A percentile compares a stretch with the other conserved stretches of the same genome.
phyloP scores from a whole-genome alignment of 2,329 filamentous ascomycete genomes.

The Alternaria panax region DNA sequence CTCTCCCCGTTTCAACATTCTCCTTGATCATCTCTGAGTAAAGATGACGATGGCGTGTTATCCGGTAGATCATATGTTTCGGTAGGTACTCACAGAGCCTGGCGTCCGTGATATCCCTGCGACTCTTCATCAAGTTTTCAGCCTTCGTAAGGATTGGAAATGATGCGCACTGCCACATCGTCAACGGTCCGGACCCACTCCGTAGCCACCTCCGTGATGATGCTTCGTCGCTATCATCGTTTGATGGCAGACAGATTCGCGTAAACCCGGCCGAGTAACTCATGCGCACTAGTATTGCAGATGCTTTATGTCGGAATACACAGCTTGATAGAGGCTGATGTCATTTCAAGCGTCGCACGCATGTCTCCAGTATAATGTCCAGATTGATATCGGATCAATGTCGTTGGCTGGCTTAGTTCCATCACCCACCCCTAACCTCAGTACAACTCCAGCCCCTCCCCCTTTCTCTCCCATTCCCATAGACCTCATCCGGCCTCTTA shows the following conservation, averaged over 20 bases:
- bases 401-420: slow-evolving; percentile 1
- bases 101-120: neutral
- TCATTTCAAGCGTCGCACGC: neutral
- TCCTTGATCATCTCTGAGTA: neutral
- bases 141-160: neutral
- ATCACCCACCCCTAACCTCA: slow-evolving; percentile 24
- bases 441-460: slow-evolving; percentile 28
- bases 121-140: neutral
- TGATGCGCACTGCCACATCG: neutral
- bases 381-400: neutral
- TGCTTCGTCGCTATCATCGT: neutral
- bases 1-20: no score
- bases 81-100: neutral
- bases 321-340: neutral
- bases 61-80: neutral
- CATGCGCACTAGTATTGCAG: neutral
- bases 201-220: neutral
- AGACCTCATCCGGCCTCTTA: slow-evolving; percentile 19
- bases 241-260: neutral
- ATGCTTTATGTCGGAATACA: neutral
- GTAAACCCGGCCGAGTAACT: neutral
- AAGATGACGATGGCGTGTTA: neutral
- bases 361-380: neutral
- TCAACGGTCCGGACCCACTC: neutral
- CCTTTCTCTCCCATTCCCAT: slow-evolving; percentile 13